Conservation (phyloP, 1,284 basidiomycete species). For the Irpex lacteus region DNA sequence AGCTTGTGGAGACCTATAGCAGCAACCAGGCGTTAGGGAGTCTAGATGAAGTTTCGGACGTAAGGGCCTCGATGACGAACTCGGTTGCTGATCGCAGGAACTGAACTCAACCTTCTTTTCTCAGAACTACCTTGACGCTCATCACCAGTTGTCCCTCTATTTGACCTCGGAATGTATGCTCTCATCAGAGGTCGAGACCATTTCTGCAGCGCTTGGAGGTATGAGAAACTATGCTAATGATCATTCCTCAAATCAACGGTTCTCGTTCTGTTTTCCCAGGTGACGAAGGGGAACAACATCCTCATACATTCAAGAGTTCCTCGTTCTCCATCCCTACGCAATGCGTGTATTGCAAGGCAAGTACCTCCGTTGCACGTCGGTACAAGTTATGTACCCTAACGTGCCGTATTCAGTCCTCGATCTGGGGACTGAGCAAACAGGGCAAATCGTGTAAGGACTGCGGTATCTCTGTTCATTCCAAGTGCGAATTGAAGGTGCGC, state of each 20-base stretch:
- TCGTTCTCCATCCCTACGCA: slow-evolving; percentile 81
- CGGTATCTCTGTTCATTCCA: slow-evolving; percentile 75
- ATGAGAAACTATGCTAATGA: slow-evolving; percentile 19
- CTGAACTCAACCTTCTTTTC: background rate
- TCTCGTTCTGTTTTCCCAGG: slow-evolving; percentile 35
- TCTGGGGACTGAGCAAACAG: slow-evolving; percentile 84
- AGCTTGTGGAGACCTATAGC: slow-evolving; percentile 49
- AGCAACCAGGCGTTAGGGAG: slow-evolving; percentile 54
- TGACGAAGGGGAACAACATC: slow-evolving; percentile 67
- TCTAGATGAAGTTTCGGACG: slow-evolving; percentile 63
- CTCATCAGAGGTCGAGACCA: slow-evolving; percentile 57
- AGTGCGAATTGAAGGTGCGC: slow-evolving; percentile 79
- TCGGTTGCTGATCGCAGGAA: background rate
- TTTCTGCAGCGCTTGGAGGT: slow-evolving; percentile 66
- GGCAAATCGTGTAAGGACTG: slow-evolving; percentile 82
- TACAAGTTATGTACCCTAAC: background rate
- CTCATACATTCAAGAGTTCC: slow-evolving; percentile 79
- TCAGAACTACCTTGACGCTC: slow-evolving; percentile 64
- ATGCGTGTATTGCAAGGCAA: slow-evolving; percentile 79
- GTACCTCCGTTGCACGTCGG: slow-evolving; percentile 12
- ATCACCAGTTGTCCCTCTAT: slow-evolving; percentile 58
- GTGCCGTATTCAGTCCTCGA: slow-evolving; percentile 51
- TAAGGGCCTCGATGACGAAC: slow-evolving; percentile 14
- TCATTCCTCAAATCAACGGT: background rate
- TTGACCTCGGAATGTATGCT: slow-evolving; percentile 53